Evolutionary conservation across 306 rosid species (phyloP).

Genomic region (Cucurbita argyrosperma): DNA sequence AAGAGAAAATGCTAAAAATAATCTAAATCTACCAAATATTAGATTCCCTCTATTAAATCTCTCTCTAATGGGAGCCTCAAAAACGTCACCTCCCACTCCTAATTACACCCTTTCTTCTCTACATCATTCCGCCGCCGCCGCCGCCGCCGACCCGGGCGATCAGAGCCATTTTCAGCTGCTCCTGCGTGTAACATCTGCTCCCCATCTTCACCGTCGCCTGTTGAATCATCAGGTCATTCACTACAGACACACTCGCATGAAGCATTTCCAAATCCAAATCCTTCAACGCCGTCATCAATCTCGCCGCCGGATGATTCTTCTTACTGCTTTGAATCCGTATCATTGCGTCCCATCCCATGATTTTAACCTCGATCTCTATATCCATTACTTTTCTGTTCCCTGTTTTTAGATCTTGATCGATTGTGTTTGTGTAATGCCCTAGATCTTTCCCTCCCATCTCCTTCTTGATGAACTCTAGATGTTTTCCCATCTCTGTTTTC

Average conservation of each 20-base stretch:
- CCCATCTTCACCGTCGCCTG: constrained; percentile 95
- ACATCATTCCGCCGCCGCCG: background rate
- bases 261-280: constrained; percentile 79
- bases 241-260: constrained; percentile 82
- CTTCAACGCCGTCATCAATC: constrained; percentile 72
- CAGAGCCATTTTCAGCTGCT: constrained; percentile 62
- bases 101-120: background rate
- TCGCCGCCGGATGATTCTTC: constrained; percentile 91
- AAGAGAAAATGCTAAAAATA: background rate
- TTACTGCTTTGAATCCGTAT: constrained; percentile 65
- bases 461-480: constrained; percentile 35
- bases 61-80: background rate
- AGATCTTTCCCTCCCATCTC: constrained; percentile 10
- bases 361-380: constrained; percentile 74
- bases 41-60: background rate
- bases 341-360: constrained; percentile 92
- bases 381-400: constrained; percentile 23
- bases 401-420: constrained; percentile 14
- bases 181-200: constrained; percentile 68
- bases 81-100: background rate
- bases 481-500: constrained; percentile 40
- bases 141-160: constrained; percentile 43
- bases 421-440: background rate
- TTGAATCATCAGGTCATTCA: constrained; percentile 84
- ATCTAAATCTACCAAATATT: background rate